Conservation (phyloP, 2,329 filamentous ascomycete species). For the Penicillium vulpinum region DNA sequence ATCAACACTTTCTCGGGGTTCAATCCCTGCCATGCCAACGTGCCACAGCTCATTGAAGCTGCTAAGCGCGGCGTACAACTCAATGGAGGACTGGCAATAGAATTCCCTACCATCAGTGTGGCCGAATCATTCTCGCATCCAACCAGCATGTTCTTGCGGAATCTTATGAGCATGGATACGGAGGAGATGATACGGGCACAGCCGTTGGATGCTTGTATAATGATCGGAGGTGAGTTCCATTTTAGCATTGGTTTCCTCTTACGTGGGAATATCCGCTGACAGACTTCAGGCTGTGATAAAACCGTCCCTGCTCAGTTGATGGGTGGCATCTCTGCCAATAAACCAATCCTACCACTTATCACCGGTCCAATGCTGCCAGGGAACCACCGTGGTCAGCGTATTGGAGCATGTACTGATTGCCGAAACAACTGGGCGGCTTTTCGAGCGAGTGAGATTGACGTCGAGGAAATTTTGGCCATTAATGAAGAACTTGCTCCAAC, state of each 20-base stretch:
- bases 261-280: neutral
- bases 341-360: constrained; percentile 66
- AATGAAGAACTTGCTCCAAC: constrained; percentile 74
- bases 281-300: constrained; percentile 66
- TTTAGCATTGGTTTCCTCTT: neutral
- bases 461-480: constrained; percentile 69
- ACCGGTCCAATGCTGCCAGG: constrained; percentile 77
- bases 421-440: constrained; percentile 72
- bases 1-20: constrained; percentile 72
- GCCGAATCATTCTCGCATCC: constrained; percentile 69
- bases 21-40: constrained; percentile 73
- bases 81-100: constrained; percentile 66
- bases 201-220: constrained; percentile 66
- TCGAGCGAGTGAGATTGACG: constrained; percentile 64
- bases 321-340: constrained; percentile 73
- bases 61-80: constrained; percentile 68
- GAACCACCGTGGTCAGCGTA: constrained; percentile 61
- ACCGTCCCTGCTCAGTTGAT: constrained; percentile 73
- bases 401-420: constrained; percentile 75
- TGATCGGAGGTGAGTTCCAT: constrained; percentile 60
- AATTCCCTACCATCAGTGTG: constrained; percentile 72
- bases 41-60: constrained; percentile 70
- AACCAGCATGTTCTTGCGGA: constrained; percentile 73
- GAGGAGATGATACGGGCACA: constrained; percentile 76
- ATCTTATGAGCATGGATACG: constrained; percentile 77